Conservation (phyloP, 2,329 filamentous ascomycete genomes). For the Lasiodiplodia theobromae region DNA sequence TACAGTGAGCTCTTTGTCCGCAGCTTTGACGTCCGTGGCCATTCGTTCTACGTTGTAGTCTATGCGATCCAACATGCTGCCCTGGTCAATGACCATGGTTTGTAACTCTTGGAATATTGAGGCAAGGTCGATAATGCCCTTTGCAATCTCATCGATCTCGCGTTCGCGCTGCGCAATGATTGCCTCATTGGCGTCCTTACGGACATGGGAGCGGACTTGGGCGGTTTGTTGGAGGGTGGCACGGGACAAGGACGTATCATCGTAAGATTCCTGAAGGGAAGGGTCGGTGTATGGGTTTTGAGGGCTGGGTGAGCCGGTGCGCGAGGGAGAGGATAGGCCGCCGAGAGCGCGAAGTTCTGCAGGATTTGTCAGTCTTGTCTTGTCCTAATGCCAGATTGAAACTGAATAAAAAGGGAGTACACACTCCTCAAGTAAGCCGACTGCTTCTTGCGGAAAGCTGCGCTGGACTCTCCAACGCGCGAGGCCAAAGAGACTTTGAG, state of each 20-base stretch:
- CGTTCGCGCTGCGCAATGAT: slow-evolving; percentile 90
- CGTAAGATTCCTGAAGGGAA: slow-evolving; percentile 85
- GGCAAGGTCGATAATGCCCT: slow-evolving; percentile 95
- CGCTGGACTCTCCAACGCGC: slow-evolving; percentile 89
- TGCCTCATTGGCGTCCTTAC: slow-evolving; percentile 71
- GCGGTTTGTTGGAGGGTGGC: slow-evolving; percentile 82
- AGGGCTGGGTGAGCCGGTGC: slow-evolving; percentile 52
- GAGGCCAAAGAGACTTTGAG: slow-evolving; percentile 91
- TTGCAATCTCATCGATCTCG: slow-evolving; percentile 97
- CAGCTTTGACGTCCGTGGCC: slow-evolving; percentile 89
- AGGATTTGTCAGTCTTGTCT: slow-evolving; percentile 32
- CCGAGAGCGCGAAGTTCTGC: slow-evolving; percentile 54
- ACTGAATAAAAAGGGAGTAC: slow-evolving; percentile 32
- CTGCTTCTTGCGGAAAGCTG: slow-evolving; percentile 95
- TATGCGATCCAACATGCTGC: slow-evolving; percentile 59
- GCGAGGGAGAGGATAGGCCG: slow-evolving; percentile 57
- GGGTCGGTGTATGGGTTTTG: slow-evolving; percentile 80
- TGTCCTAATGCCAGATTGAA: not conserved
- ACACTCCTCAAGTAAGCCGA: slow-evolving; percentile 93
- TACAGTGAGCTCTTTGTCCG: slow-evolving; percentile 89
- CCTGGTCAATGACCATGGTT: slow-evolving; percentile 74
- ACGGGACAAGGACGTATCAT: slow-evolving; percentile 90
- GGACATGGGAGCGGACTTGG: slow-evolving; percentile 63
- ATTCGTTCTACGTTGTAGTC: slow-evolving; percentile 95
- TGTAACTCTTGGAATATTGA: slow-evolving; percentile 97